Evolutionary conservation across 2,329 filamentous ascomycete species (phyloP), one percentile per base, ranked within the genome.

Genomic region (Aspergillus luchuensis): DNA sequence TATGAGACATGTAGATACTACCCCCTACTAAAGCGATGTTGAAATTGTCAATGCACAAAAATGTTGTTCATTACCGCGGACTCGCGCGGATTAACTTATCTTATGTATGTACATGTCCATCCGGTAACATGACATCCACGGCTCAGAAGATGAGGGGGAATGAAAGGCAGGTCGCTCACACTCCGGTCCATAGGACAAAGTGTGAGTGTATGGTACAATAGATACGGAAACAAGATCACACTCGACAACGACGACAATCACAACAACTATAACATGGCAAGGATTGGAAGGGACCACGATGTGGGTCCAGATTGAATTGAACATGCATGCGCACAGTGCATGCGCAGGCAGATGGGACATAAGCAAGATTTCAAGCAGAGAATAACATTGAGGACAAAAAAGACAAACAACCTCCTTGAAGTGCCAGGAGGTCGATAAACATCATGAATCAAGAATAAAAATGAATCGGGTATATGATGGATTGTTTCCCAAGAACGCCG

Each of bases 381-480:
- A 36, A 36, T 36, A 36, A 36, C 10, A 36, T 13, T 55, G 56
- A 57, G 54, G 36, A 49, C 17, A 19, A 62, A 61, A 65, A 52
- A 59, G 58, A 59, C 56, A 56, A 58, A 59, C 36, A 55, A 59
- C 59, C 56, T 60, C 63, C 57, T 56, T 60, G 59, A 64, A 56
- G 5, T 39, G 23, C 33, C 17, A 45, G 30, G 39, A 21, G 55
- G 63, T 66, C 56, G 11, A 60, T 43, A 38, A 63, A 52, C 38
- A 65, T 30, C 62, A 62, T 58, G 61, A 62, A 65, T 52, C 66
- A 71, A 67, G 67, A 70, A 73, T 74, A 74, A 75, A 67, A 67
- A 63, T 36, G 63, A 63, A 67, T 53, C 62, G 72, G 72, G 72
- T 74, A 75, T 72, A 68, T 68, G 63, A 67, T 67, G 65, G 67